These are phyloP conservation scores for Aspergillus sp. DNA, from an alignment of 2,329 filamentous ascomycete genomes.

Conservation along the genomic window DNA sequence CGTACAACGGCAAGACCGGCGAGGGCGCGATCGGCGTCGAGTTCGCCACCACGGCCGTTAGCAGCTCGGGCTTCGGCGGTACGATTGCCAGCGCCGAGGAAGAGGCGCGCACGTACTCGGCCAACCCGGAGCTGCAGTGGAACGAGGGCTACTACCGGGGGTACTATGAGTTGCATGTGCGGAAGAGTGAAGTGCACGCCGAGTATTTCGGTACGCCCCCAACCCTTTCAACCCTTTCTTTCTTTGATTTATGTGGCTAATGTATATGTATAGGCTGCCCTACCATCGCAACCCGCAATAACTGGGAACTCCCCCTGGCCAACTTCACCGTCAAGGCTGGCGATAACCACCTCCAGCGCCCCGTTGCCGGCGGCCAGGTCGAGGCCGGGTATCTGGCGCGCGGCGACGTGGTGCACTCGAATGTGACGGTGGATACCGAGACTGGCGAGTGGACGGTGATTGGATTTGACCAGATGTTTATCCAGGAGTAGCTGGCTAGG, in stretches of 20 bases:
- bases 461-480: constrained; percentile 9
- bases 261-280: too few relatives aligned
- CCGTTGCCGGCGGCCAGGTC: constrained; percentile 40
- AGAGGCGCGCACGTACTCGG: constrained; percentile 37
- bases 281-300: constrained; percentile 38
- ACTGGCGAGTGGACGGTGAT: constrained; percentile 16
- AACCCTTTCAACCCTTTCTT: too few relatives aligned
- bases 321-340: constrained; percentile 60
- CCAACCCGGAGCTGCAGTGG: constrained; percentile 61
- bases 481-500: too few relatives aligned
- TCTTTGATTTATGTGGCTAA: too few relatives aligned
- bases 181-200: constrained; percentile 49
- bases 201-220: constrained; percentile 59
- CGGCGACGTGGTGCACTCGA: constrained; percentile 21
- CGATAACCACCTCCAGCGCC: constrained; percentile 48
- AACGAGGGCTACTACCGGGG: constrained; percentile 65
- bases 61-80: constrained; percentile 50
- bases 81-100: constrained; percentile 47
- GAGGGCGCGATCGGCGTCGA: constrained; percentile 52
- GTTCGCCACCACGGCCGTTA: constrained; percentile 59
- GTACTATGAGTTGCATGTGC: constrained; percentile 58
- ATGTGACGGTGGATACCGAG: constrained; percentile 25
- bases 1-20: constrained; percentile 47
- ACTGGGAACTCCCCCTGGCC: constrained; percentile 56
- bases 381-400: constrained; percentile 30